Evolutionary conservation across 768 basidiomycete species (phyloP).

Genomic region (Boletus pseudo-olivaceus): DNA sequence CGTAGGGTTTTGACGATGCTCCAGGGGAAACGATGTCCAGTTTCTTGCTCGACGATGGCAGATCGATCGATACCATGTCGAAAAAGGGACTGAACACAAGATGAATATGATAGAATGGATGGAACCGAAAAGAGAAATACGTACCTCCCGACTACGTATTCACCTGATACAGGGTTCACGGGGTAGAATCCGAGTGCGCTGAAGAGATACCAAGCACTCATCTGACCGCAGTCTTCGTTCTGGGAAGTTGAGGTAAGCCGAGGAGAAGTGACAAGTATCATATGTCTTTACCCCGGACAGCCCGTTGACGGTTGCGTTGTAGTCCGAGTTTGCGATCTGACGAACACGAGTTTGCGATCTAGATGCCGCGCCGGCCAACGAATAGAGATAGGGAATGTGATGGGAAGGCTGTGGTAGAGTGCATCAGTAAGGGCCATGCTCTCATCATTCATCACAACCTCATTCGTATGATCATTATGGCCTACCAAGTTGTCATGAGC

Average conservation of each 20-base stretch:
- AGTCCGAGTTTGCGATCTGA: slow-evolving; percentile 59
- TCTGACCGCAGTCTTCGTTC: slow-evolving; percentile 91
- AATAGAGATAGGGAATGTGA: slow-evolving; percentile 82
- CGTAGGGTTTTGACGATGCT: slow-evolving; percentile 56
- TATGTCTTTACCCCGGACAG: slow-evolving; percentile 58
- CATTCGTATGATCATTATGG: slow-evolving; percentile 81
- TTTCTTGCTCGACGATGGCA: slow-evolving; percentile 39
- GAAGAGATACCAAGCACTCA: slow-evolving; percentile 88
- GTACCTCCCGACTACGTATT: slow-evolving; percentile 74
- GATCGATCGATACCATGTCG: slow-evolving; percentile 48
- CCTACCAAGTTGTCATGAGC: slow-evolving; percentile 36
- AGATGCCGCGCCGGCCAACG: slow-evolving; percentile 65
- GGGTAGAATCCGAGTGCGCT: slow-evolving; percentile 82
- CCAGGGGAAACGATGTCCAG: slow-evolving; percentile 56
- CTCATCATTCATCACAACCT: slow-evolving; percentile 33
- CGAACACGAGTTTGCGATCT: slow-evolving; percentile 71
- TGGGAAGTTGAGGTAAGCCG: slow-evolving; percentile 23
- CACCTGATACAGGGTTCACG: slow-evolving; percentile 73
- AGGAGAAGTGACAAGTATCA: not conserved
- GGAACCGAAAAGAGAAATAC: slow-evolving; percentile 5
- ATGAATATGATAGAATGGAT: not conserved
- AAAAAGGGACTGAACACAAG: slow-evolving; percentile 44
- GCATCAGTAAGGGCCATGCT: slow-evolving; percentile 3
- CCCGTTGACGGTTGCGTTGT: slow-evolving; percentile 65
- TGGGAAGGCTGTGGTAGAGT: slow-evolving; percentile 60